These are phyloP conservation scores for Coprinopsis strossmayeri DNA, from an alignment of 768 basidiomycete species.

Conservation along the genomic window DNA sequence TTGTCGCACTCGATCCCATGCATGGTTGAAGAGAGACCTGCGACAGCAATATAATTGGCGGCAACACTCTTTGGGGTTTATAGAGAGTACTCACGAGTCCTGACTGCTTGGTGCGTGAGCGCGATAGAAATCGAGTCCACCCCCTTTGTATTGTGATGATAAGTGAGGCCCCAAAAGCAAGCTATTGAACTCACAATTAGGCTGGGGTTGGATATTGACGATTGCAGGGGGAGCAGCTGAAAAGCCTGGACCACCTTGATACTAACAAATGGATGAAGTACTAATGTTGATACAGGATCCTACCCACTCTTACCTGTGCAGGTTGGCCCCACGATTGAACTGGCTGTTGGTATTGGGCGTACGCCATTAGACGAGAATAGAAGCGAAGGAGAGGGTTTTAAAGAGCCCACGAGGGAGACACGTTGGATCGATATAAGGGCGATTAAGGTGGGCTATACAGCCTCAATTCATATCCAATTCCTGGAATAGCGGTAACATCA, in stretches of 20 bases:
- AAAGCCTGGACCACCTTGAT: conserved; percentile 9
- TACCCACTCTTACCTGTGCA: conserved; percentile 42
- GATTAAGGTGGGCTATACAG: no score
- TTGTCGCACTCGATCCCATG: conserved; percentile 40
- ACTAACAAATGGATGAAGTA: neutral
- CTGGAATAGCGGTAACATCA: neutral
- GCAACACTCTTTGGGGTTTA: no score
- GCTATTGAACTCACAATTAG: conserved; percentile 50
- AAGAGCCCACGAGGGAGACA: neutral
- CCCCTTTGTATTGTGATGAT: conserved; percentile 35
- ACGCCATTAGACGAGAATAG: conserved; percentile 30
- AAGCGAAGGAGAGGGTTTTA: no score
- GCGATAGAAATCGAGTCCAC: conserved; percentile 55
- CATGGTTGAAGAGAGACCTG: conserved; percentile 53
- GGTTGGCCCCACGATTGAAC: conserved; percentile 19
- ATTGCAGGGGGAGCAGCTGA: conserved; percentile 33
- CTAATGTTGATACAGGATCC: conserved; percentile 2
- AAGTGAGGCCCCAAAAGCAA: conserved; percentile 14
- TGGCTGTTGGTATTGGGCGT: conserved; percentile 35
- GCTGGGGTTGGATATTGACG: conserved; percentile 46
- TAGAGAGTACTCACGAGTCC: conserved; percentile 47
- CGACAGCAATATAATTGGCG: no score
- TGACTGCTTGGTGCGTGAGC: conserved; percentile 47
- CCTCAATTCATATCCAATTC: conserved; percentile 1
- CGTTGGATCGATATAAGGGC: neutral